A percentile compares a stretch with the other conserved stretches of the same genome.
Evolutionary conservation across 2,329 filamentous ascomycete genomes (phyloP).

Genomic region (Colletotrichum somersetense): DNA sequence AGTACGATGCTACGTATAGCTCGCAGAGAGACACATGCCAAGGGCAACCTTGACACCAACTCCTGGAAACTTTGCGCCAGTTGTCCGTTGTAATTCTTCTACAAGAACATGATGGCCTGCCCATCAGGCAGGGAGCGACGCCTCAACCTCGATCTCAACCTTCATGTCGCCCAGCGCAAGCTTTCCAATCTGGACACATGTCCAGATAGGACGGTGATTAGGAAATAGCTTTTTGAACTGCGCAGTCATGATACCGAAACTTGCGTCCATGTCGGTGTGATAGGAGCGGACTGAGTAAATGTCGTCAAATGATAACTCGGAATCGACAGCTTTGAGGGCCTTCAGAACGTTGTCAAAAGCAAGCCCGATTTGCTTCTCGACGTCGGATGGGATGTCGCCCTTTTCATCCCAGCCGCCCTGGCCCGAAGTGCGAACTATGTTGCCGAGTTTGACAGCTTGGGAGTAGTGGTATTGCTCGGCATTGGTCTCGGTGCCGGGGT

Average conservation of each 20-base stretch:
- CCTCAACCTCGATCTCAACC: conserved; percentile 70
- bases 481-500: conserved; percentile 43
- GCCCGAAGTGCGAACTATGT: conserved; percentile 46
- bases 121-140: conserved; percentile 44
- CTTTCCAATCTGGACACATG: conserved; percentile 61
- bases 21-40: not conserved
- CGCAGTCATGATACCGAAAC: conserved; percentile 56
- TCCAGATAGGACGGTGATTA: conserved; percentile 66
- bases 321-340: conserved; percentile 44
- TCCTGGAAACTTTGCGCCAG: not conserved
- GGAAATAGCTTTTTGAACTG: conserved; percentile 65
- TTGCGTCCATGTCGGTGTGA: conserved; percentile 45
- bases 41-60: not conserved
- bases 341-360: conserved; percentile 46
- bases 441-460: conserved; percentile 46
- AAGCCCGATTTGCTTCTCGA: conserved; percentile 58
- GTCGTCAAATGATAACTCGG: conserved; percentile 51
- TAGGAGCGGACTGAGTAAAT: conserved; percentile 46
- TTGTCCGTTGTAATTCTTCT: not conserved
- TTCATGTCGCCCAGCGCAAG: conserved; percentile 65
- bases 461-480: conserved; percentile 46
- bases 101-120: too few relatives aligned
- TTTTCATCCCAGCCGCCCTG: conserved; percentile 46
- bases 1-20: not conserved
- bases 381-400: conserved; percentile 42